Conservation (phyloP, 768 basidiomycete genomes). For the Vararia minispora region DNA sequence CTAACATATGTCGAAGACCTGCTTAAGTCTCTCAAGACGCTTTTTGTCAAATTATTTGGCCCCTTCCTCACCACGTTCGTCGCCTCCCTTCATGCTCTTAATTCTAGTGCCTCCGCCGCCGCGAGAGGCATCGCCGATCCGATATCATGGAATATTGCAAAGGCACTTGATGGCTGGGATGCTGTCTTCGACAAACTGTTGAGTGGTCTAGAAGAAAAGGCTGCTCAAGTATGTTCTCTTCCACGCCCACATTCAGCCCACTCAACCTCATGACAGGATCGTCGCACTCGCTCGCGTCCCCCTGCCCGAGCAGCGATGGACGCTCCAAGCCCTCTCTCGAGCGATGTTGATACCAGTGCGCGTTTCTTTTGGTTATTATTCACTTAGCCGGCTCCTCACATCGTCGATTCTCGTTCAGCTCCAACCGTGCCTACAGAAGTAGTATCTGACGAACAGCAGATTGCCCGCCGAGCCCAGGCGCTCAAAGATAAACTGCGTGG, state of each 20-base stretch:
- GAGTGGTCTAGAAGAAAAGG: slow-evolving; percentile 63
- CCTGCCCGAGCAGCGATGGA: slow-evolving; percentile 25
- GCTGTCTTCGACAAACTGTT: slow-evolving; percentile 66
- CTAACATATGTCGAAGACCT: slow-evolving; percentile 91
- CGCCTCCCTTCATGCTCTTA: slow-evolving; percentile 64
- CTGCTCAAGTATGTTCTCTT: slow-evolving; percentile 39
- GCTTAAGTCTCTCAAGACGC: slow-evolving; percentile 61
- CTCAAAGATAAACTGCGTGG: slow-evolving; percentile 79
- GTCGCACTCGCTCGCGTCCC: slow-evolving; percentile 50
- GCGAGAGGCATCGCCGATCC: slow-evolving; percentile 25
- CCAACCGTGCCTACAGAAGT: slow-evolving; percentile 38
- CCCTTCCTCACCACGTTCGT: slow-evolving; percentile 79
- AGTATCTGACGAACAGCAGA: slow-evolving; percentile 75
- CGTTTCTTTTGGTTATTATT: neutral
- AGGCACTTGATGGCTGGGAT: slow-evolving; percentile 75
- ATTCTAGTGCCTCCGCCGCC: slow-evolving; percentile 26
- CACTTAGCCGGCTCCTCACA: too few species aligned
- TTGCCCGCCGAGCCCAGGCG: slow-evolving; percentile 84
- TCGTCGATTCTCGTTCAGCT: slow-evolving; percentile 23
- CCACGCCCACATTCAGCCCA: slow-evolving; percentile 1
- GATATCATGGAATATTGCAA: slow-evolving; percentile 54
- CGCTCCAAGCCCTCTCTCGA: slow-evolving; percentile 36
- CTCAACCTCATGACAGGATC: slow-evolving; percentile 38
- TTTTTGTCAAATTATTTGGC: slow-evolving; percentile 82
- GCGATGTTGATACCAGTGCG: slow-evolving; percentile 51